A percentile compares a stretch with the other conserved stretches of the same genome.
phyloP scores from a whole-genome alignment of 2,329 filamentous ascomycete genomes.

The Arachnomyces sp. region DNA sequence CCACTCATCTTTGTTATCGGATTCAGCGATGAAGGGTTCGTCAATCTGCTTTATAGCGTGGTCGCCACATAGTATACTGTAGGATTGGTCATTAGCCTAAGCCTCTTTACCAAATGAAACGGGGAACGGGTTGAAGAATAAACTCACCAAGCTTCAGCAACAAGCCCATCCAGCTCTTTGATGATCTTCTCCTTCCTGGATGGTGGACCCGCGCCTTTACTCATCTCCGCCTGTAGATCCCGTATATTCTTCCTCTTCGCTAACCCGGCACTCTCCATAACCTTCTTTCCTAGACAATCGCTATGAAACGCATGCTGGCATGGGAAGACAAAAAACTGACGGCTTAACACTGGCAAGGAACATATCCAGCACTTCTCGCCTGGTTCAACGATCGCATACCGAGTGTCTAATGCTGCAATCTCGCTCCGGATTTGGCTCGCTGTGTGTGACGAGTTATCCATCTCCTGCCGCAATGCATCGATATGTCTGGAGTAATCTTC shows the following conservation, averaged over 20 bases:
- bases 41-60: slow-evolving; percentile 90
- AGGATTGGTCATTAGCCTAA: slow-evolving; percentile 18
- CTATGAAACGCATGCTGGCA: slow-evolving; percentile 98
- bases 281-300: slow-evolving; percentile 79
- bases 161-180: slow-evolving; percentile 80
- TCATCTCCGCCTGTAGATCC: slow-evolving; percentile 77
- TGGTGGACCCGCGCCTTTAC: slow-evolving; percentile 62
- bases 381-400: slow-evolving; percentile 93
- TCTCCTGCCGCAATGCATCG: slow-evolving; percentile 77
- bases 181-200: slow-evolving; percentile 72
- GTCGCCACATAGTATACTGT: slow-evolving; percentile 85
- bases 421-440: slow-evolving; percentile 85
- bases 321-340: slow-evolving; percentile 96
- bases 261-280: slow-evolving; percentile 71
- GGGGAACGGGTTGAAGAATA: slow-evolving; percentile 3
- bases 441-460: slow-evolving; percentile 88
- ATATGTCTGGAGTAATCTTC: slow-evolving; percentile 92
- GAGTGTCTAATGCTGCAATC: slow-evolving; percentile 73
- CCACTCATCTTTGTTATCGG: slow-evolving; percentile 76
- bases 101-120: slow-evolving; percentile 16
- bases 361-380: slow-evolving; percentile 92
- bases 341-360: slow-evolving; percentile 70
- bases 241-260: slow-evolving; percentile 70
- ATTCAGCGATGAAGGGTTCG: slow-evolving; percentile 72
- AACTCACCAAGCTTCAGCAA: slow-evolving; percentile 77